Evolutionary conservation across 768 basidiomycete genomes (phyloP).

Genomic region (Calocybe cyanea): DNA sequence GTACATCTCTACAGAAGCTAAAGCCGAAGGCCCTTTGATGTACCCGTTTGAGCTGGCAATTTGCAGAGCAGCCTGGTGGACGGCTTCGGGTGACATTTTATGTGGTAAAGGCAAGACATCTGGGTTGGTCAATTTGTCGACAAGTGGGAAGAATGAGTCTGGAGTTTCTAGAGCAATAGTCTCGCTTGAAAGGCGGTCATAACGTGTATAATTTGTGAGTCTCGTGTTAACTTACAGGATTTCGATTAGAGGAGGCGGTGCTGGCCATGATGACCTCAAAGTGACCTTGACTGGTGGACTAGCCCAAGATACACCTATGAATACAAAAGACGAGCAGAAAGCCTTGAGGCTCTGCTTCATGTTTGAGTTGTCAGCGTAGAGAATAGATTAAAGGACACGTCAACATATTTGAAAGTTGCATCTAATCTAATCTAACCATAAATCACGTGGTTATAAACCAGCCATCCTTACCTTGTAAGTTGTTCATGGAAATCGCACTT

Average conservation of each 20-base stretch:
- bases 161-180: constrained; percentile 72
- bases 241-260: constrained; percentile 60
- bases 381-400: constrained; percentile 12
- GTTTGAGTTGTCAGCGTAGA: constrained; percentile 1
- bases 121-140: constrained; percentile 60
- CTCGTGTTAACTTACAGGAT: constrained; percentile 48
- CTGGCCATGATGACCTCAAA: constrained; percentile 62
- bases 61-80: constrained; percentile 52
- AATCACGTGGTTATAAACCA: constrained; percentile 17
- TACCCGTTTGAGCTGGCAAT: constrained; percentile 43
- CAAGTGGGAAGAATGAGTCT: constrained; percentile 68
- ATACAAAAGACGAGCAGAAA: constrained; percentile 13
- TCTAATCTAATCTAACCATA: constrained; percentile 13
- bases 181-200: constrained; percentile 51
- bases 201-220: constrained; percentile 3
- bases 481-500: constrained; percentile 67
- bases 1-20: constrained; percentile 62
- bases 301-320: constrained; percentile 9
- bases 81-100: constrained; percentile 42
- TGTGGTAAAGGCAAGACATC: constrained; percentile 32
- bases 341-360: constrained; percentile 16
- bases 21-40: constrained; percentile 44
- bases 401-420: constrained; percentile 4
- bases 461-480: not conserved
- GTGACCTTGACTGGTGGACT: constrained; percentile 56